Evolutionary conservation across 2,329 filamentous ascomycete genomes (phyloP), one percentile per base, ranked within the genome.

Genomic region (Hortaea sp.): DNA sequence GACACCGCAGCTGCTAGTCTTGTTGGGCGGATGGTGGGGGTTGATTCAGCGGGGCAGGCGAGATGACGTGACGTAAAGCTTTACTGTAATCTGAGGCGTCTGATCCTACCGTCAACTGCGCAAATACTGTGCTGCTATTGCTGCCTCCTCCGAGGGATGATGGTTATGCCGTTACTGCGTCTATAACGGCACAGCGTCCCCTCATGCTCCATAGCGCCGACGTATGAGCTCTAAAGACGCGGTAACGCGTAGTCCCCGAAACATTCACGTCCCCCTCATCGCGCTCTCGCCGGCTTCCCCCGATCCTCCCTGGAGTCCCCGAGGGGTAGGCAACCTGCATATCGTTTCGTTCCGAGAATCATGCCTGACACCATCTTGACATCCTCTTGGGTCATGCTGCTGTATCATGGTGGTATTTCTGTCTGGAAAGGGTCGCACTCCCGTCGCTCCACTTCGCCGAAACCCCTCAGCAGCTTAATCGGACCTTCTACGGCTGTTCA

Each of bases 401-500:
- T 10, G 38, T 20, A 9, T 20, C 20, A 20, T 2, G 20, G 2
- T 40, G 9, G 38, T 40, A n/a, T 40, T 40, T 20, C 10, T 10
- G 20, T 10, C 9, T 13, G 38, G 2, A 10, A 39, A 41, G 38
- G 30, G 35, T 12, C 13, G 12, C 40, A 13, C 42, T 41, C 29
- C 9, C 5, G 4, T 20, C 20, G 20, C 20, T 20, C 20, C 20
- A 20, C 20, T 20, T 20, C 20, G 20, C 20, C 20, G 20, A 20
- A 20, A 20, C 20, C 20, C 20, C 20, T 20, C 20, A 20, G 38
- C 29, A 31, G 34, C 45, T 38, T 53, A 40, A 20, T 40, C 53
- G 52, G 53, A 47, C 52, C 52, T 47, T 45, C 42, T 47, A 40
- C 46, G 47, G 47, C 29, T 46, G 42, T 35, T 41, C 48, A 45